Conservation (phyloP, 1,139 yeast species). For the Candida buenavistaensis region DNA sequence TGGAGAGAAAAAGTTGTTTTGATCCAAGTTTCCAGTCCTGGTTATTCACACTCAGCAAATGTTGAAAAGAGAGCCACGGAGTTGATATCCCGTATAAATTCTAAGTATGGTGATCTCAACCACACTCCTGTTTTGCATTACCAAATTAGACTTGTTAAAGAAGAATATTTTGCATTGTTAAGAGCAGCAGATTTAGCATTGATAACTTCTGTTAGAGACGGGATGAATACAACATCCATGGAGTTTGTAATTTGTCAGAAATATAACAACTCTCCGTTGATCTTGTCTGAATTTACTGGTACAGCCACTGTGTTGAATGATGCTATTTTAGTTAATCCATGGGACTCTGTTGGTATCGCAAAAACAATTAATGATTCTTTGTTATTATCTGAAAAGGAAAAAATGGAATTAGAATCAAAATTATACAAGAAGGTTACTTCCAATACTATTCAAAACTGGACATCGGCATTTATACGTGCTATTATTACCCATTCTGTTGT, state of each 20-base stretch:
- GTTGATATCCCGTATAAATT: slow-evolving; percentile 74
- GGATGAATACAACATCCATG: slow-evolving; percentile 92
- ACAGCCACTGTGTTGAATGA: slow-evolving; percentile 78
- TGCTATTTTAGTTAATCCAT: slow-evolving; percentile 88
- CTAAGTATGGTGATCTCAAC: slow-evolving; percentile 77
- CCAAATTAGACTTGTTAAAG: slow-evolving; percentile 84
- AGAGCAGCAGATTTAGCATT: slow-evolving; percentile 89
- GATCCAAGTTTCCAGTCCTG: slow-evolving; percentile 90
- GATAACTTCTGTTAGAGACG: slow-evolving; percentile 90
- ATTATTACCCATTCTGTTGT: slow-evolving; percentile 51
- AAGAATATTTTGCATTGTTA: slow-evolving; percentile 84
- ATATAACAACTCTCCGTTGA: slow-evolving; percentile 67
- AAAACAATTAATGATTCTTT: slow-evolving; percentile 75
- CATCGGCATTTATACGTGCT: slow-evolving; percentile 57
- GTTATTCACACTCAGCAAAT: slow-evolving; percentile 54
- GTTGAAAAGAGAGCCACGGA: slow-evolving; percentile 81
- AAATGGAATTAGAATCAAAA: slow-evolving; percentile 44
- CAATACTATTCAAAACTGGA: slow-evolving; percentile 83
- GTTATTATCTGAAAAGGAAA: slow-evolving; percentile 43
- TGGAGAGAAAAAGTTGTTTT: slow-evolving; percentile 87
- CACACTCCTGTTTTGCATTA: slow-evolving; percentile 87
- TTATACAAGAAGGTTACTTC: slow-evolving; percentile 65
- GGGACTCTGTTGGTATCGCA: slow-evolving; percentile 95
- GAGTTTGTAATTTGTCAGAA: slow-evolving; percentile 92
- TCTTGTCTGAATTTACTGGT: slow-evolving; percentile 91